Conservation (phyloP, 306 rosid genomes). For the Cucurbita moschata region DNA sequence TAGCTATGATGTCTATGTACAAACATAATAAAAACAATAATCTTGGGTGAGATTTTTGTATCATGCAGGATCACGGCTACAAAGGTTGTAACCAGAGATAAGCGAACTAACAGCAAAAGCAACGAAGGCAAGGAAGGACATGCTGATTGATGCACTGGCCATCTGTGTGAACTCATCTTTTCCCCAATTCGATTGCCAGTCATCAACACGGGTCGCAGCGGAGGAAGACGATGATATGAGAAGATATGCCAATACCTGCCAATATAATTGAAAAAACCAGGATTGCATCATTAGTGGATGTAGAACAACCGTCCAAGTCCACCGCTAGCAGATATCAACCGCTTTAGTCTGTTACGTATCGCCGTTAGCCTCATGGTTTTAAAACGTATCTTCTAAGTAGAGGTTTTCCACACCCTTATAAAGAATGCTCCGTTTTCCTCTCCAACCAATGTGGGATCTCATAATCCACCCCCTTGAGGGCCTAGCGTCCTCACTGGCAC, state of each 20-base stretch:
- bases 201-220: constrained; percentile 76
- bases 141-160: constrained; percentile 79
- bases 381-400: no score
- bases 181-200: constrained; percentile 98
- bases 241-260: constrained; percentile 82
- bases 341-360: no score
- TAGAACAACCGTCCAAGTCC: background rate
- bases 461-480: no score
- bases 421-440: no score
- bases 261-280: background rate
- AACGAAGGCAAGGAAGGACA: constrained; percentile 77
- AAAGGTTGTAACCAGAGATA: constrained; percentile 72
- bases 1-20: constrained; percentile 6
- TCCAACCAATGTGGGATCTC: no score
- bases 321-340: no score
- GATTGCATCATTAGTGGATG: background rate
- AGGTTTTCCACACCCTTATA: no score
- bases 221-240: constrained; percentile 87
- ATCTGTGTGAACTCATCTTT: constrained; percentile 82
- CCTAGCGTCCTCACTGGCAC: no score
- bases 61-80: constrained; percentile 27
- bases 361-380: no score
- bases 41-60: background rate
- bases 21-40: constrained; percentile 3
- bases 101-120: constrained; percentile 88